Base-by-base conservation (phyloP, 2,329 filamentous ascomycete genomes). In the Tolypocladium guangdongense region DNA sequence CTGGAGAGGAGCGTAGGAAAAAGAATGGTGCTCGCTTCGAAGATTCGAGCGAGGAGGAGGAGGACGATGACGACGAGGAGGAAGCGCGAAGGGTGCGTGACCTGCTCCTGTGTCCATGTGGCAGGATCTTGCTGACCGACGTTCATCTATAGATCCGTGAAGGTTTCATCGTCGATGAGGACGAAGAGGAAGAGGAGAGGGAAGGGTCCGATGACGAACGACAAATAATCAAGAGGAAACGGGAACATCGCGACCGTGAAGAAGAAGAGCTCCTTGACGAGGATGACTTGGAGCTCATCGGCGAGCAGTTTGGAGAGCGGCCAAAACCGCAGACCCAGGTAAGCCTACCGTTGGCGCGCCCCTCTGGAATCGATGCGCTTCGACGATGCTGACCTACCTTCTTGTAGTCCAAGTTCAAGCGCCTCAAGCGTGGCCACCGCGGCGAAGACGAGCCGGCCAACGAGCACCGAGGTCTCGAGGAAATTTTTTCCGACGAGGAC, bases 401-500 rank as follows among this genome's bases (percentile, higher is more conserved):
- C 36, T 8, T 50, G 12, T 58, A 95, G 86, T 86, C 86, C 60
- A 95, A 96, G 67, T 95, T 95, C 77, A 99, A 99, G 72, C 88
- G 93, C 41, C 82, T 99, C 53, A 99, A 97, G 77, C 88, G 90
- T 59, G 92, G 93, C 52, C 89, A 92, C 59, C 81, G 87, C 56
- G 85, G 86, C 58, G 86, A 90, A 57, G 82, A 81, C 53, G 80
- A 90, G 50, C 79, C 82, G 24, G 76, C 76, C 30, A 76, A 74
- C 60, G 78, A 84, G 59, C 78, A 83, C 41, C 85, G 86, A 56
- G 90, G 87, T 27, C 81, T 97, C 18, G 86, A 90, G 60, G 86
- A 96, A 61, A 97, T 99, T 60, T 99, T 99, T 69, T 91, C 89
- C 37, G 92, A 96, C 60, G 92, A 96, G 52, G 92, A 97, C 57